Conservation (phyloP, 352 stramenopile species). For the Pythium phragmitis region DNA sequence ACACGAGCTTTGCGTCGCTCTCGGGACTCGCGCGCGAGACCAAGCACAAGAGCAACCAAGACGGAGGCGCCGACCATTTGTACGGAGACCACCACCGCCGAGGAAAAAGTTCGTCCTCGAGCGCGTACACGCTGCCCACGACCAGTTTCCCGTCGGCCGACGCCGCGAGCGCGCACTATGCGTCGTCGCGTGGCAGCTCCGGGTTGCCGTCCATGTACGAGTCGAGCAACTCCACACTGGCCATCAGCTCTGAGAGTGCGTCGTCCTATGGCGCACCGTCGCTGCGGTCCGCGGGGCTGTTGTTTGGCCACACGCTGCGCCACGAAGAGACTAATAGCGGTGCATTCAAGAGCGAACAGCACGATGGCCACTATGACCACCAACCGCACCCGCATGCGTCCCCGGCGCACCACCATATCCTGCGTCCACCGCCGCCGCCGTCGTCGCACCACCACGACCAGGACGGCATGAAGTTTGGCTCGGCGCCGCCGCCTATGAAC, state of each 20-base stretch:
- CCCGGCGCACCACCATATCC: constrained; percentile 40
- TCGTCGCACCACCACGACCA: constrained; percentile 26
- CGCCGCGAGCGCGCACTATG: constrained; percentile 13
- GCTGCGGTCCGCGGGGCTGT: constrained; percentile 4
- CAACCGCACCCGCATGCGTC: constrained; percentile 26
- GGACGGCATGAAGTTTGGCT: constrained; percentile 48
- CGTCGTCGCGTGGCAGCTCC: constrained; percentile 6
- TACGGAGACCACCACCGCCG: constrained; percentile 23
- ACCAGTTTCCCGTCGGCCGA: constrained; percentile 24
- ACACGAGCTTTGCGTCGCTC: constrained; percentile 24
- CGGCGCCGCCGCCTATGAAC: constrained; percentile 63
- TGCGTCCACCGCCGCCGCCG: constrained; percentile 44
- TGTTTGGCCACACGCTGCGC: constrained; percentile 23
- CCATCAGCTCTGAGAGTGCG: constrained; percentile 27
- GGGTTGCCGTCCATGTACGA: constrained; percentile 24
- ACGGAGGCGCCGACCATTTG: constrained; percentile 15
- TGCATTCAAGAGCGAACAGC: constrained; percentile 26
- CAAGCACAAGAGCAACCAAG: constrained; percentile 22
- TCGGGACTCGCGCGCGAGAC: constrained; percentile 17
- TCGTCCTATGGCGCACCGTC: constrained; percentile 15
- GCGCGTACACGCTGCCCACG: constrained; percentile 20
- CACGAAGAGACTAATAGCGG: constrained; percentile 13
- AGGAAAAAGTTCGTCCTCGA: constrained; percentile 4
- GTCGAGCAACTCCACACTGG: constrained; percentile 13
- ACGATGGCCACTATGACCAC: constrained; percentile 32